Percentiles rank a stretch among this genome's conserved stretches.
Conservation (phyloP, 169 alveolate genomes). For the Plasmodium vivax region DNA sequence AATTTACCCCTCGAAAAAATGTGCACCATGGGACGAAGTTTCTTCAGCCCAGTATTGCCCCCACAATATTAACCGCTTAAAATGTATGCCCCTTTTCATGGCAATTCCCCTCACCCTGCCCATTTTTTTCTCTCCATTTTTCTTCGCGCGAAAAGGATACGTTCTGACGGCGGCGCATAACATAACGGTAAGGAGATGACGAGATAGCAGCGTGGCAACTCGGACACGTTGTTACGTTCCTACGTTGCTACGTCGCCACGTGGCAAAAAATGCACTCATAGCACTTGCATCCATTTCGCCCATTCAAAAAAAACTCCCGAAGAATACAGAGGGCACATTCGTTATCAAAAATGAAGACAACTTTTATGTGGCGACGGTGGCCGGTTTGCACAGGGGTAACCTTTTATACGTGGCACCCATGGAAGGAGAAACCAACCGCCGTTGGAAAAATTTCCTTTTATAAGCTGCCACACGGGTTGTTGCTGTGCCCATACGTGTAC, state of each 20-base stretch:
- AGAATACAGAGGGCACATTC: constrained; percentile 38
- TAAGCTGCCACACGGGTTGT: neutral
- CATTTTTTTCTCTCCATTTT: neutral
- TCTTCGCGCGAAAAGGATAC: constrained; percentile 25
- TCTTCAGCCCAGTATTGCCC: neutral
- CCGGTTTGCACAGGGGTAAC: constrained; percentile 60
- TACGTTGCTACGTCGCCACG: neutral
- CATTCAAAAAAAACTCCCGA: neutral
- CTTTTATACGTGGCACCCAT: neutral
- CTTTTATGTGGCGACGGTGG: constrained; percentile 26
- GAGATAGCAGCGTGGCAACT: neutral
- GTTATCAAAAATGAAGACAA: constrained; percentile 54
- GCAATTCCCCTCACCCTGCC: neutral
- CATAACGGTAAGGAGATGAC: constrained; percentile 34
- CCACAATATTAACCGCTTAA: neutral
- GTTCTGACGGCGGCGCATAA: constrained; percentile 69
- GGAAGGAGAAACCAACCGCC: neutral
- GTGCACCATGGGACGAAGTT: neutral
- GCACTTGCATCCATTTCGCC: neutral
- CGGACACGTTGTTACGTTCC: neutral
- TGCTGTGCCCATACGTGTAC: neutral
- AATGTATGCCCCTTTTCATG: neutral
- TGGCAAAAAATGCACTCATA: neutral
- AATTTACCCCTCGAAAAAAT: neutral
- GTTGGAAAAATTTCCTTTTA: neutral